Conservation (phyloP, 2,329 filamentous ascomycete genomes). For the Aspergillus pseudotamarii region DNA sequence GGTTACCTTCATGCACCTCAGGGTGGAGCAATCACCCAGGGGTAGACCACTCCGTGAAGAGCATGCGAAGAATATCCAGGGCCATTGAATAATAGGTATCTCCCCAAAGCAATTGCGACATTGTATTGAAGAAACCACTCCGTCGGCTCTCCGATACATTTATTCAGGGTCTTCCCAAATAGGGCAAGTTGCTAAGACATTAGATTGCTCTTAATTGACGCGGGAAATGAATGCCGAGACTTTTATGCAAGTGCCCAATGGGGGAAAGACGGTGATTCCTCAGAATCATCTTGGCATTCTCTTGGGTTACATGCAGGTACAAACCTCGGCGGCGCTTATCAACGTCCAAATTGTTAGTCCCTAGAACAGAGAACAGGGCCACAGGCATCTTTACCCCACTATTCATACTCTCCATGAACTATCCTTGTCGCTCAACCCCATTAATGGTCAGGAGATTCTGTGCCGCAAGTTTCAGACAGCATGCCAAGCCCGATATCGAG, state of each 20-base stretch:
- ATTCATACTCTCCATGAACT: neutral
- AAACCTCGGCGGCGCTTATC: neutral
- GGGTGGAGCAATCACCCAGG: neutral
- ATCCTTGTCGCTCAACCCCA: neutral
- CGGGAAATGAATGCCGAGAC: slow-evolving; percentile 1
- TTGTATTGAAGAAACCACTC: neutral
- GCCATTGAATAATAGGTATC: neutral
- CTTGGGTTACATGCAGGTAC: slow-evolving; percentile 16
- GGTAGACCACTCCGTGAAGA: neutral
- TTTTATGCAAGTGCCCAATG: neutral
- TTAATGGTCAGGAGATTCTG: neutral
- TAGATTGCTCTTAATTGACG: slow-evolving; percentile 3
- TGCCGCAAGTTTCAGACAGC: neutral
- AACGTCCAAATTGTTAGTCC: neutral
- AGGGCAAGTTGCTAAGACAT: slow-evolving; percentile 2
- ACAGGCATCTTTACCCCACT: neutral
- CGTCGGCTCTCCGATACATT: slow-evolving; percentile 9
- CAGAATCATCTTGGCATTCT: slow-evolving; percentile 9
- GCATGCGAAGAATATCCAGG: no score
- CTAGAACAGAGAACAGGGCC: neutral
- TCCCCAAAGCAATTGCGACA: no score
- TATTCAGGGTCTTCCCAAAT: neutral
- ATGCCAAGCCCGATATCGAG: neutral
- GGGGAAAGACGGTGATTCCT: neutral
- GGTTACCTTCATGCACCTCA: neutral